phyloP scores from a whole-genome alignment of 208 protist genomes.

The Acanthamoeba culbertsoni region DNA sequence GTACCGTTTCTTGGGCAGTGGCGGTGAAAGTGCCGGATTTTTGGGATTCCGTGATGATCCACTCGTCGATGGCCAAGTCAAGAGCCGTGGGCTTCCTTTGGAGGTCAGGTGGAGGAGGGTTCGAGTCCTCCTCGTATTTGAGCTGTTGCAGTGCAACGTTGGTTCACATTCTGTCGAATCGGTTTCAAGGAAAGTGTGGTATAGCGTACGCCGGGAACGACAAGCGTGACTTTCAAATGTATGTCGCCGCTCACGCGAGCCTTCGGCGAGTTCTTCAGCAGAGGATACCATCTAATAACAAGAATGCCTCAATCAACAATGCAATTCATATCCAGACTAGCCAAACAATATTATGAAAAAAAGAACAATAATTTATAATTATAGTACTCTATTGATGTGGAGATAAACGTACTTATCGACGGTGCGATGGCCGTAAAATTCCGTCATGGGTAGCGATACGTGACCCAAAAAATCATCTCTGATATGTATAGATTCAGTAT shows the following conservation, averaged over 20 bases:
- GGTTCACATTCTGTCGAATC: not conserved
- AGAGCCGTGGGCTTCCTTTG: not conserved
- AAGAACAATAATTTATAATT: not conserved
- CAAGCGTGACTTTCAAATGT: not conserved
- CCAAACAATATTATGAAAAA: not conserved
- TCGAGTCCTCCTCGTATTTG: slow-evolving; percentile 9
- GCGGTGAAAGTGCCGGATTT: not conserved
- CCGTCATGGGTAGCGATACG: not conserved
- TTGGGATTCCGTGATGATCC: not conserved
- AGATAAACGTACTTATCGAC: not conserved
- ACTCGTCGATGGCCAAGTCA: not conserved
- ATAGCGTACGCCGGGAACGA: not conserved
- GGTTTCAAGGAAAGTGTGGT: not conserved
- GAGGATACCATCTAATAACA: not conserved
- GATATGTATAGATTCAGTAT: too few species aligned
- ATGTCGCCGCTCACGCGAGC: not conserved
- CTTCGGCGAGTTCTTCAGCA: not conserved
- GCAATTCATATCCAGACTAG: not conserved
- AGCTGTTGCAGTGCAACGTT: not conserved
- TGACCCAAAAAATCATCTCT: slow-evolving; percentile 40
- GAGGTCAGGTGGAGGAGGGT: not conserved
- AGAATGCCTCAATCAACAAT: not conserved
- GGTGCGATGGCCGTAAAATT: slow-evolving; percentile 2
- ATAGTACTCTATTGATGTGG: not conserved
- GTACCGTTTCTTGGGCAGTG: too few species aligned